phyloP scores from a whole-genome alignment of 345 rosid genomes.

The Ceriops tagal region DNA sequence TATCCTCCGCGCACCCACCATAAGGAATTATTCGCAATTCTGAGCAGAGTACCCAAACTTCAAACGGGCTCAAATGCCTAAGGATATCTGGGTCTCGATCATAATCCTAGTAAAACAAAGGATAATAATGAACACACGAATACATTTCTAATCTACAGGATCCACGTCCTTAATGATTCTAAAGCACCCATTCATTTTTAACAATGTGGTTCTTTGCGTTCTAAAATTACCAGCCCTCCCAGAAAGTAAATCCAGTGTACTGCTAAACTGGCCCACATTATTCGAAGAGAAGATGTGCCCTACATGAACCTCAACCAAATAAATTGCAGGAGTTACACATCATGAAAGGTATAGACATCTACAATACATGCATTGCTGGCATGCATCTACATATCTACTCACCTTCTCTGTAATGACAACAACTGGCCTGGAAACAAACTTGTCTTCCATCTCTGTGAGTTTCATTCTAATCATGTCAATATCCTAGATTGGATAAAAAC shows the following conservation, averaged over 20 bases:
- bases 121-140: background rate
- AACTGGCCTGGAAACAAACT: constrained; percentile 45
- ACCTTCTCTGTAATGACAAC: constrained; percentile 77
- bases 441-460: constrained; percentile 47
- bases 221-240: background rate
- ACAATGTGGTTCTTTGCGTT: background rate
- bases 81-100: constrained; percentile 69
- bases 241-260: background rate
- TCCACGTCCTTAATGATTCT: too few species aligned
- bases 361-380: background rate
- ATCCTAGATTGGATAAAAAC: constrained; percentile 40
- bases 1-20: constrained; percentile 31
- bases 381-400: constrained; percentile 6
- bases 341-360: background rate
- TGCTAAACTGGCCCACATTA: background rate
- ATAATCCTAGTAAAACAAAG: constrained; percentile 48
- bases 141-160: background rate
- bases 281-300: background rate
- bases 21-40: constrained; percentile 49
- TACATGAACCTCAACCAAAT: background rate
- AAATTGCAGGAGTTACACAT: background rate
- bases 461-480: constrained; percentile 43
- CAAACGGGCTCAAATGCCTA: constrained; percentile 41
- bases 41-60: constrained; percentile 58
- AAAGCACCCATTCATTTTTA: background rate